Conservation (phyloP, 768 basidiomycete genomes). For the Suillus subluteus region DNA sequence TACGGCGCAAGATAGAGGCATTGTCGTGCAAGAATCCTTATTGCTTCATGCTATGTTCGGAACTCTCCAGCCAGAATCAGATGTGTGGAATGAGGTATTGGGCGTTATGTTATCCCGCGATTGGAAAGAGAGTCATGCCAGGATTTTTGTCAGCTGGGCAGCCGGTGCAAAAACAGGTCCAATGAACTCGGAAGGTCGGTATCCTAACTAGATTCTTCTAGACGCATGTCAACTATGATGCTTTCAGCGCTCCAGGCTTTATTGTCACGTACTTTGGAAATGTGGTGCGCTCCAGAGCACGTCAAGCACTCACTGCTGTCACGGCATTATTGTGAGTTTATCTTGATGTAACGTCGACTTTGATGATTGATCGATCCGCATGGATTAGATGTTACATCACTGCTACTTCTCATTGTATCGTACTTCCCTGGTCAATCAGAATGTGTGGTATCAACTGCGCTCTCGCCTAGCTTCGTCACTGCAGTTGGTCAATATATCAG, state of each 20-base stretch:
- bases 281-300: conserved; percentile 80
- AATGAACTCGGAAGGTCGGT: conserved; percentile 33
- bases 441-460: conserved; percentile 47
- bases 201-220: background rate
- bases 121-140: conserved; percentile 62
- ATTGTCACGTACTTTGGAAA: conserved; percentile 52
- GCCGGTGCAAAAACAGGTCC: conserved; percentile 45
- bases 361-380: background rate
- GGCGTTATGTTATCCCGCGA: conserved; percentile 56
- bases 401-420: conserved; percentile 68
- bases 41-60: conserved; percentile 63
- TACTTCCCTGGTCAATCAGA: conserved; percentile 59
- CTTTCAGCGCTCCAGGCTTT: conserved; percentile 47
- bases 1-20: conserved; percentile 39
- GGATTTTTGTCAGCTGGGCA: conserved; percentile 74
- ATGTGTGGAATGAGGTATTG: conserved; percentile 52
- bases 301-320: conserved; percentile 78
- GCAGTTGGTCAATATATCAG: conserved; percentile 76
- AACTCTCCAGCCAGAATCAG: conserved; percentile 40
- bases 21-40: conserved; percentile 55
- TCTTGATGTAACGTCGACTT: conserved; percentile 2
- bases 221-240: conserved; percentile 16
- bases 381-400: conserved; percentile 66
- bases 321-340: conserved; percentile 71
- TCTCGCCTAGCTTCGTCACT: conserved; percentile 64